Evolutionary conservation across 371 early-diverging fungal species (phyloP).

Genomic region (Polyrhizophydium stewartii): DNA sequence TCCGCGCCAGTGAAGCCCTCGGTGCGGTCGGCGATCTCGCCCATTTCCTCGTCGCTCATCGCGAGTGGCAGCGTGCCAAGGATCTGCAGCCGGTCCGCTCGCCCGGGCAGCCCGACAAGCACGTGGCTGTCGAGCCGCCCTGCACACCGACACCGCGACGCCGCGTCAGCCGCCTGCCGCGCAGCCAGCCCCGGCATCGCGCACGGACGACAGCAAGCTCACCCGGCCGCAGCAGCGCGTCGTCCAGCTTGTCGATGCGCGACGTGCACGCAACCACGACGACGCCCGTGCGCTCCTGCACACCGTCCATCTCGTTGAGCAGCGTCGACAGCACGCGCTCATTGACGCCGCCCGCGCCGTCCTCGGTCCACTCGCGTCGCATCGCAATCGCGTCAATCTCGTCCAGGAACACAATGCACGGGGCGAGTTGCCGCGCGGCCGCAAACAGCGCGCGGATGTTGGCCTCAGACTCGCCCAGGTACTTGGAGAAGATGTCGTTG

Average conservation of each 20-base stretch:
- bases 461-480: constrained; percentile 89
- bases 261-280: constrained; percentile 80
- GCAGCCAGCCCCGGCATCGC: background rate
- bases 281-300: constrained; percentile 68
- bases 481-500: constrained; percentile 80
- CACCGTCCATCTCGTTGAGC: constrained; percentile 97
- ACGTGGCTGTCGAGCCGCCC: constrained; percentile 72
- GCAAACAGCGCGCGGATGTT: constrained; percentile 78
- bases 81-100: constrained; percentile 50
- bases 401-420: constrained; percentile 90
- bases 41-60: constrained; percentile 32
- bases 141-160: constrained; percentile 12
- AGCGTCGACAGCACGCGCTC: constrained; percentile 85
- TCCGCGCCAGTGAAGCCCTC: constrained; percentile 61
- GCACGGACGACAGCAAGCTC: constrained; percentile 9
- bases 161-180: background rate
- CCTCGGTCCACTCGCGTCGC: constrained; percentile 59
- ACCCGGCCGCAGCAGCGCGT: constrained; percentile 85
- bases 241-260: constrained; percentile 74
- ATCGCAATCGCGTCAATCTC: constrained; percentile 84
- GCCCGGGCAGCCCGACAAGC: constrained; percentile 58
- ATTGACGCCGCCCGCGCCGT: constrained; percentile 64
- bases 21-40: constrained; percentile 40
- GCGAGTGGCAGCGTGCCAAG: constrained; percentile 19
- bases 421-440: constrained; percentile 72